These are phyloP conservation scores for Crithidia brevicula DNA, from an alignment of 208 protist genomes.

Conservation along the genomic window DNA sequence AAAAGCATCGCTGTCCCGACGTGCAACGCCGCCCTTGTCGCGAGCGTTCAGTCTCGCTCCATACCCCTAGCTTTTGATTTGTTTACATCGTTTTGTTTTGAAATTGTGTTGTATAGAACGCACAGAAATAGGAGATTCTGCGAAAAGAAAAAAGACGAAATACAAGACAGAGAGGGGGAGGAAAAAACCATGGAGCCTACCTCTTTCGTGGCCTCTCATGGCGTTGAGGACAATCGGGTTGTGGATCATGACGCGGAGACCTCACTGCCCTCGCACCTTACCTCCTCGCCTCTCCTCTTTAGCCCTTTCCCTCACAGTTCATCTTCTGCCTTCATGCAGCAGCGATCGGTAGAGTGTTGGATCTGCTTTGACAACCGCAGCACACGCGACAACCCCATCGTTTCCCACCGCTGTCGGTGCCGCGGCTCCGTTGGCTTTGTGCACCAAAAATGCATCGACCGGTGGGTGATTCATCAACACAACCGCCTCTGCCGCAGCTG, in stretches of 20 bases:
- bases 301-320: neutral
- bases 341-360: constrained; percentile 53
- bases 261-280: neutral
- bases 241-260: neutral
- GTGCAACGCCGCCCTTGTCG: no score
- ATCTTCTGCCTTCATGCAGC: neutral
- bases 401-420: constrained; percentile 59
- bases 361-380: constrained; percentile 57
- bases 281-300: neutral
- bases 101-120: no score
- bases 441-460: constrained; percentile 72
- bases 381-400: constrained; percentile 48
- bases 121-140: neutral
- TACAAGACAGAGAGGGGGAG: neutral
- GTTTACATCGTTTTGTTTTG: no score
- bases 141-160: no score
- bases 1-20: no score
- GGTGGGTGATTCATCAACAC: constrained; percentile 64
- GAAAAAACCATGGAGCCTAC: neutral
- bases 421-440: constrained; percentile 63
- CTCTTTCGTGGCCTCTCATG: neutral
- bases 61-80: no score
- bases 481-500: constrained; percentile 61
- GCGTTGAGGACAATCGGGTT: neutral
- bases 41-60: no score